Percentiles rank a stretch among this genome's conserved stretches.
These are phyloP conservation scores for Boechera divaricarpa DNA, from an alignment of 345 rosid species.

Conservation along the genomic window DNA sequence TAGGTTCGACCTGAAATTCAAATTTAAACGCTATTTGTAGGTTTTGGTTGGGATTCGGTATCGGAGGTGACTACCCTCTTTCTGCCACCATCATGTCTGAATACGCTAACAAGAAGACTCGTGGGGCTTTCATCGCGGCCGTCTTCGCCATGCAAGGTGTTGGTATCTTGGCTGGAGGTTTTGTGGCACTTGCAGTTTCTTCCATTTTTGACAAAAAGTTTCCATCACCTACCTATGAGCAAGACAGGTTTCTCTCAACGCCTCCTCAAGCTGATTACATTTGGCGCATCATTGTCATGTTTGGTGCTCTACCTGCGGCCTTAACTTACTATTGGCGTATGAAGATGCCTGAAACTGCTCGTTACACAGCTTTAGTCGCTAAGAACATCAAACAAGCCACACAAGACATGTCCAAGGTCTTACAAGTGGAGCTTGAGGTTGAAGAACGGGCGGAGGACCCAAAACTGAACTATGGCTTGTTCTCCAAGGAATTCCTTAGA, in stretches of 20 bases:
- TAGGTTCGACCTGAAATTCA: background rate
- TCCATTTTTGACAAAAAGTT: slow-evolving; percentile 46
- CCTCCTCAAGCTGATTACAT: slow-evolving; percentile 66
- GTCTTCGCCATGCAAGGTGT: slow-evolving; percentile 91
- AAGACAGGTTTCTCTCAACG: slow-evolving; percentile 53
- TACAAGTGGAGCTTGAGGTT: slow-evolving; percentile 58
- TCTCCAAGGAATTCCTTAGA: slow-evolving; percentile 50
- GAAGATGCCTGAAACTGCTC: slow-evolving; percentile 91
- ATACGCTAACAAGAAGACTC: slow-evolving; percentile 78
- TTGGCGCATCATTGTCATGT: slow-evolving; percentile 70
- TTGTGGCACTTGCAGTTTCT: slow-evolving; percentile 58
- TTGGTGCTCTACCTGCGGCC: slow-evolving; percentile 72
- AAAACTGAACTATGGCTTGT: slow-evolving; percentile 55
- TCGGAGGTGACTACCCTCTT: slow-evolving; percentile 85
- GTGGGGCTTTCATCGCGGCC: slow-evolving; percentile 81
- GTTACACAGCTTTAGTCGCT: slow-evolving; percentile 81
- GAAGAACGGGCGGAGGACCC: slow-evolving; percentile 51
- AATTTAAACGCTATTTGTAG: background rate
- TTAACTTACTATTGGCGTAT: slow-evolving; percentile 74
- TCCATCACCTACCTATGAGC: slow-evolving; percentile 51
- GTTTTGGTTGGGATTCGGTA: slow-evolving; percentile 85
- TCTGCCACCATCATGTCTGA: slow-evolving; percentile 90
- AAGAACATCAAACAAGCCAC: slow-evolving; percentile 70
- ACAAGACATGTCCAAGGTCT: slow-evolving; percentile 71
- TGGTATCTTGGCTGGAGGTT: slow-evolving; percentile 73